These are phyloP conservation scores for Urostyla sp. DNA, from an alignment of 73 alveolate species.

Conservation along the genomic window DNA sequence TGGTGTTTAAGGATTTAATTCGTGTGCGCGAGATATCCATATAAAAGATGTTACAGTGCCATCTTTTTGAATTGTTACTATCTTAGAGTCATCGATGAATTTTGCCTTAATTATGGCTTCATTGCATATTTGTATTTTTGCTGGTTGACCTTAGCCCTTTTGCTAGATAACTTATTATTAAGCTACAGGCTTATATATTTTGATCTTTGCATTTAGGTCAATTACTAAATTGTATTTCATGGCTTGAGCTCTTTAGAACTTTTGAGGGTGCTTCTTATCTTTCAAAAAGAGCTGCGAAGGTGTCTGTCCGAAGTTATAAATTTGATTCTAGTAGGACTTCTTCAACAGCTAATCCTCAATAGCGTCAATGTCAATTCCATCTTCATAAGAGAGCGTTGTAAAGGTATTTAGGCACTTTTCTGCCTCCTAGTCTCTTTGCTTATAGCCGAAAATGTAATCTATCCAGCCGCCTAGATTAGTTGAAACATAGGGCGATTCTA, in stretches of 20 bases:
- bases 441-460: slow-evolving; percentile 90
- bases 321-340: slow-evolving; percentile 79
- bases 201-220: slow-evolving; percentile 71
- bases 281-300: slow-evolving; percentile 88
- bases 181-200: slow-evolving; percentile 78
- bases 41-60: slow-evolving; percentile 57
- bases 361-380: slow-evolving; percentile 77
- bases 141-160: not conserved
- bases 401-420: slow-evolving; percentile 83
- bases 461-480: slow-evolving; percentile 79
- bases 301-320: slow-evolving; percentile 91
- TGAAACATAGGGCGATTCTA: slow-evolving; percentile 84
- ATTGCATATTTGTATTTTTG: not conserved
- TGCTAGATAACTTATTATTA: not conserved
- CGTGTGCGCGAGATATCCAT: slow-evolving; percentile 58
- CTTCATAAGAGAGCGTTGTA: slow-evolving; percentile 89
- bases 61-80: slow-evolving; percentile 56
- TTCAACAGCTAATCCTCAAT: slow-evolving; percentile 64
- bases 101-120: slow-evolving; percentile 69
- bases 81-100: slow-evolving; percentile 55
- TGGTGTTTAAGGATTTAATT: slow-evolving; percentile 62
- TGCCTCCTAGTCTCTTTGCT: slow-evolving; percentile 92
- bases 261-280: slow-evolving; percentile 67
- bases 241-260: slow-evolving; percentile 62
- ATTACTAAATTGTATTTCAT: slow-evolving; percentile 72